These are phyloP conservation scores for Saururus chinensis DNA, from an alignment of 164 flowering plant genomes.

Conservation along the genomic window DNA sequence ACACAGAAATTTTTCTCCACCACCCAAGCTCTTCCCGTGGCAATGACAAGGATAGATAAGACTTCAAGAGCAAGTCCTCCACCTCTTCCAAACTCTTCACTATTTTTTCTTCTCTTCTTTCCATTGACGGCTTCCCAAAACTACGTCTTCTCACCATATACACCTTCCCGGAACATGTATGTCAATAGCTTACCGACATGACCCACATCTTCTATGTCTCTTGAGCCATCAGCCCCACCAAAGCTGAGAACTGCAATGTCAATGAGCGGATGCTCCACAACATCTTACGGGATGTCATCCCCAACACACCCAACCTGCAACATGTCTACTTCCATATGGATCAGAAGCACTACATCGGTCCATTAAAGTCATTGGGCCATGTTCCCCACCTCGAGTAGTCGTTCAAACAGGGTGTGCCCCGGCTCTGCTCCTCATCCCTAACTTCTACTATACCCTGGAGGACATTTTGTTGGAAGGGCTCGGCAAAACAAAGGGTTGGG, in stretches of 20 bases:
- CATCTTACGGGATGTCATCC: conserved; percentile 46
- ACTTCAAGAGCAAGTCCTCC: no score
- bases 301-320: conserved; percentile 45
- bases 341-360: conserved; percentile 48
- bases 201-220: conserved; percentile 72
- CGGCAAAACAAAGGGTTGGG: conserved; percentile 10
- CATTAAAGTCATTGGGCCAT: conserved; percentile 32
- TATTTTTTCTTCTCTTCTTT: no score
- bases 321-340: conserved; percentile 74
- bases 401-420: conserved; percentile 53
- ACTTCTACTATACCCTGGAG: conserved; percentile 57
- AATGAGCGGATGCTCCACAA: conserved; percentile 56
- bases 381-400: conserved; percentile 44
- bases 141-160: no score
- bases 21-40: no score
- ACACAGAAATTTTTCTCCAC: no score
- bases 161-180: no score
- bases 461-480: conserved; percentile 44
- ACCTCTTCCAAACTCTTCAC: no score
- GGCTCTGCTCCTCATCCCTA: conserved; percentile 37
- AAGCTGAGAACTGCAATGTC: conserved; percentile 33
- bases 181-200: conserved; percentile 55
- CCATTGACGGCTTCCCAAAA: no score
- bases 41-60: no score
- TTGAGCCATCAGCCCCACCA: conserved; percentile 34